These are phyloP conservation scores for Ecytonucleospora hepatopenaei DNA, from an alignment of 371 early-diverging fungal species.

Conservation along the genomic window DNA sequence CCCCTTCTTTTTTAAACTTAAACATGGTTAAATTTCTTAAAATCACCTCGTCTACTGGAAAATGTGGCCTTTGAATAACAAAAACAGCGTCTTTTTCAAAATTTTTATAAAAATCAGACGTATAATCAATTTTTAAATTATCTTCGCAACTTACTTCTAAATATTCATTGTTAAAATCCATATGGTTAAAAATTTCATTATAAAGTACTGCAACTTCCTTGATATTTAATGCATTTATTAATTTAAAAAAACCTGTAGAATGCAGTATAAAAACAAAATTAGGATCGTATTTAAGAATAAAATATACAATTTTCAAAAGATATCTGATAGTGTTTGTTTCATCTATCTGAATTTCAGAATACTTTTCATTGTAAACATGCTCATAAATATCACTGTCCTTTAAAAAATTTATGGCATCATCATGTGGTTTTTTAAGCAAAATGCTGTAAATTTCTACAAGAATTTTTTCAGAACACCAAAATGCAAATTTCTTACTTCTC, in stretches of 20 bases:
- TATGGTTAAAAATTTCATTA: slow-evolving; percentile 17
- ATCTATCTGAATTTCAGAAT: not conserved
- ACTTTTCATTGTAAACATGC: not conserved
- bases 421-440: not conserved
- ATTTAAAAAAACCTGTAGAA: slow-evolving; percentile 28
- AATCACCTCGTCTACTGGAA: slow-evolving; percentile 32
- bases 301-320: slow-evolving; percentile 3
- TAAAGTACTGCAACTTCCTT: slow-evolving; percentile 22
- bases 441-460: not conserved
- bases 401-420: not conserved
- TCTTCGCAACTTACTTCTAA: not conserved
- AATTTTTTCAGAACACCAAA: slow-evolving; percentile 15
- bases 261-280: slow-evolving; percentile 10
- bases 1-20: slow-evolving; percentile 11
- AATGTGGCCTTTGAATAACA: slow-evolving; percentile 32
- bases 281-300: not conserved
- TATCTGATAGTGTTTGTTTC: not conserved
- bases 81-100: slow-evolving; percentile 12
- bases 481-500: slow-evolving; percentile 17
- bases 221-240: slow-evolving; percentile 19
- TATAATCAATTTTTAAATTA: not conserved
- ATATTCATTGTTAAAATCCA: too few species aligned
- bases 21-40: slow-evolving; percentile 24
- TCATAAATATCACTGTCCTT: not conserved
- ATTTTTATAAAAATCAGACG: not conserved